Evolutionary conservation across 495 filamentous ascomycete species (phyloP).

Genomic region (Neurospora sp.): DNA sequence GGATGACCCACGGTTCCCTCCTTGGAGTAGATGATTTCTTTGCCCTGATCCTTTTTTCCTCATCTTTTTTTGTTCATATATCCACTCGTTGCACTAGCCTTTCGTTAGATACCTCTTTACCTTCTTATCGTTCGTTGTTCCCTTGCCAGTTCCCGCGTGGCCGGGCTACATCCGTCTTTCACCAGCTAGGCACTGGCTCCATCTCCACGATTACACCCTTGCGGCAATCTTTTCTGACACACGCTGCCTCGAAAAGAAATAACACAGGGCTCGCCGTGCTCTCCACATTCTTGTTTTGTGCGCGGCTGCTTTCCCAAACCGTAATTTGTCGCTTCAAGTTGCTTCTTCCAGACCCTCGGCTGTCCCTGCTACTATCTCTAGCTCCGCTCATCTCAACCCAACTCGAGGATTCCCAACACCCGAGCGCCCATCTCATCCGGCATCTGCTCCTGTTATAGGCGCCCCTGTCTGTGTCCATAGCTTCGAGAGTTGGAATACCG

Average conservation of each 20-base stretch:
- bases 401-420: not conserved
- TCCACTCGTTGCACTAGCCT: conserved; percentile 10
- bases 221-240: conserved; percentile 32
- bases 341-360: conserved; percentile 3
- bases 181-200: conserved; percentile 5
- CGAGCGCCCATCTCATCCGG: conserved; percentile 1
- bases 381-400: conserved; percentile 4
- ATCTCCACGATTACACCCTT: conserved; percentile 18
- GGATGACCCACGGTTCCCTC: not conserved
- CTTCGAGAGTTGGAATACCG: not conserved
- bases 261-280: conserved; percentile 18
- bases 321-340: conserved; percentile 20
- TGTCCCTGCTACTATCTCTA: conserved; percentile 7
- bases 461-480: not conserved
- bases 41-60: not conserved
- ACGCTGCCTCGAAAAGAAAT: conserved; percentile 29
- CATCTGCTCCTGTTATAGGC: conserved; percentile 2
- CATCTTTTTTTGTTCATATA: conserved; percentile 1
- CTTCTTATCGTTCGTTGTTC: conserved; percentile 8
- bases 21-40: not conserved
- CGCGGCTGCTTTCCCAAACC: conserved; percentile 21
- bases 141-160: conserved; percentile 4
- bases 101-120: conserved; percentile 5
- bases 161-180: not conserved
- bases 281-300: conserved; percentile 25